Evolutionary conservation across 2,329 filamentous ascomycete genomes (phyloP).

Genomic region (Acrodontium crateriforme): DNA sequence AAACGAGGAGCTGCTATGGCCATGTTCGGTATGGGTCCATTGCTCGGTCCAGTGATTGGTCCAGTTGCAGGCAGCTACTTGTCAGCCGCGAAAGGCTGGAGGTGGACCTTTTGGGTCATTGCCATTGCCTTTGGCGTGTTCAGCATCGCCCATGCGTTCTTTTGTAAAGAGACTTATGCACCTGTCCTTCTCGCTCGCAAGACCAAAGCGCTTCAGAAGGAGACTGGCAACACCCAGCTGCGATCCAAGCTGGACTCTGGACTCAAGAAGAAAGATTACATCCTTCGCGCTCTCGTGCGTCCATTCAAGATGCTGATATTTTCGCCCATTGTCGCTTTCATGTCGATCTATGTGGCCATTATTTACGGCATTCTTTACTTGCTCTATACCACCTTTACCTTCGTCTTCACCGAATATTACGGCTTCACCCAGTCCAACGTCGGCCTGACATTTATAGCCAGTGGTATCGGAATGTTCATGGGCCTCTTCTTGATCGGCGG

Average conservation of each 20-base stretch:
- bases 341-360: conserved; percentile 33
- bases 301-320: conserved; percentile 34
- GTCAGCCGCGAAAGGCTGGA: conserved; percentile 34
- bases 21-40: conserved; percentile 12
- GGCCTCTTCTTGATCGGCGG: conserved; percentile 3
- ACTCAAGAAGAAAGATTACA: conserved; percentile 25
- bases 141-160: conserved; percentile 22
- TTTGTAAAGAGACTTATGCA: conserved; percentile 34
- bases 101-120: conserved; percentile 38
- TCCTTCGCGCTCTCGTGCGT: conserved; percentile 32
- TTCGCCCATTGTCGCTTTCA: conserved; percentile 38
- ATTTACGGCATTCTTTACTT: conserved; percentile 31
- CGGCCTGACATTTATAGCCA: conserved; percentile 29
- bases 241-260: conserved; percentile 25
- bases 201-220: conserved; percentile 30
- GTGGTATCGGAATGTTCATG: conserved; percentile 28
- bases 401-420: conserved; percentile 28
- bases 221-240: conserved; percentile 31
- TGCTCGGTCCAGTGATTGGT: conserved; percentile 25
- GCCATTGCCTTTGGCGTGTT: conserved; percentile 25
- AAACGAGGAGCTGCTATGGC: conserved; percentile 9
- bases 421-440: conserved; percentile 23
- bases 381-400: conserved; percentile 31
- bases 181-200: conserved; percentile 34
- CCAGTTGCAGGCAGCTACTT: conserved; percentile 40